Evolutionary conservation across 257 asterid genomes (phyloP), one percentile per base, ranked within the genome.

Genomic region (Ehretia macrophylla): DNA sequence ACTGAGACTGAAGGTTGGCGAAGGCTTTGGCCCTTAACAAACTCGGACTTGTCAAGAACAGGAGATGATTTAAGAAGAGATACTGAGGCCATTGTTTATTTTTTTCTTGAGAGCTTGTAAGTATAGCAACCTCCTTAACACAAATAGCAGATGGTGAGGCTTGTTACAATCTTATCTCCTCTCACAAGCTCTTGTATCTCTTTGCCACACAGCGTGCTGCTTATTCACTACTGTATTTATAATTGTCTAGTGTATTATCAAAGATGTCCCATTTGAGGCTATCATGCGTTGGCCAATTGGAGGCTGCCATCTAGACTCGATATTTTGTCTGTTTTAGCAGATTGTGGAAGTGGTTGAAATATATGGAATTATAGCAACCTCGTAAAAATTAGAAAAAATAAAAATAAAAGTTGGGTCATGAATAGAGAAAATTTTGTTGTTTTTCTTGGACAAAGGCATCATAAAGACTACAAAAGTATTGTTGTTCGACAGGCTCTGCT

Each of bases 21-120:
- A 63, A 87, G 79, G 52, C 60, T 12, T 56, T 77, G 93, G 47
- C 87, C 97, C 72, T 85, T 90, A 10, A 86, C 71, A 23, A 87
- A 90, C 44, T 90, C 95, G 14, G 95, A 83, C 57, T 84, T 87
- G 77, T 80, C 93, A 51, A 90, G 79, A 53, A 85, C 93, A 4
- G 75, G 79, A 20, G 96, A 81, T 62, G 95, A 66, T 77, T 86
- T 89, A 77, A 89, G 85, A 64, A 88, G 91, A 60, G 97, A 87
- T 37, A 95, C 88, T 47, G 95, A 80, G 64, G 95, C 97, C 97
- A 89, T 89, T 42, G 23, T 48, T 27, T 53, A n/a, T 38, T 48
- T 6, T 40, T 40, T n/a, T n/a, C n/a, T n/a, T n/a, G n/a, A 22
- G 9, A 18, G 17, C 53, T 58, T 13, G 14, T 21, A 67, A 60